These are phyloP conservation scores for Tulasnella sp. DNA, from an alignment of 768 basidiomycete species.

Conservation along the genomic window DNA sequence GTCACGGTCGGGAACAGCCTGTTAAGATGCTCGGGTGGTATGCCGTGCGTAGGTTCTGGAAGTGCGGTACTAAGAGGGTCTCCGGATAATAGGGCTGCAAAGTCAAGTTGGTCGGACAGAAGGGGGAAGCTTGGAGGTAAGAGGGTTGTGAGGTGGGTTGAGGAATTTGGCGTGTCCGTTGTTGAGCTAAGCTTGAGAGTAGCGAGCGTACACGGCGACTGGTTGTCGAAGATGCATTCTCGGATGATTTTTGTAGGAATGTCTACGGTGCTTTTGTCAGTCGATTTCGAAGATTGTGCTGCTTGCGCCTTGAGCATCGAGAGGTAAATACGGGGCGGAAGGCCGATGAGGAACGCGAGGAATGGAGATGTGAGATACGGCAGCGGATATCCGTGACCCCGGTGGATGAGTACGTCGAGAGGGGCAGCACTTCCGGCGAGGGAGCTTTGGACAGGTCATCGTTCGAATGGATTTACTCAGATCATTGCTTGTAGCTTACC, in stretches of 20 bases:
- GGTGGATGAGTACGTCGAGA: constrained; percentile 59
- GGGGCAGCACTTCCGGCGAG: constrained; percentile 30
- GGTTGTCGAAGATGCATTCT: constrained; percentile 27
- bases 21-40: constrained; percentile 1
- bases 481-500: constrained; percentile 31
- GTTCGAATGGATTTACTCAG: not conserved
- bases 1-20: not conserved
- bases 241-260: constrained; percentile 42
- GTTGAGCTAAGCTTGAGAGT: constrained; percentile 33
- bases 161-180: constrained; percentile 25
- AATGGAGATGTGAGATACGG: constrained; percentile 58
- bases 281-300: constrained; percentile 15
- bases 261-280: constrained; percentile 35
- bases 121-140: constrained; percentile 18
- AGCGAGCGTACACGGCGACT: constrained; percentile 38
- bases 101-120: constrained; percentile 37
- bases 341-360: constrained; percentile 57
- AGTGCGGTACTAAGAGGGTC: not conserved
- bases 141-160: constrained; percentile 7
- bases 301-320: constrained; percentile 33
- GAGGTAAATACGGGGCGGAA: constrained; percentile 61
- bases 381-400: constrained; percentile 56
- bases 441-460: not conserved
- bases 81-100: constrained; percentile 22
- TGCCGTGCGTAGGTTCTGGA: not conserved